phyloP scores from a whole-genome alignment of 768 basidiomycete genomes.

The Amanita subjunquillea region DNA sequence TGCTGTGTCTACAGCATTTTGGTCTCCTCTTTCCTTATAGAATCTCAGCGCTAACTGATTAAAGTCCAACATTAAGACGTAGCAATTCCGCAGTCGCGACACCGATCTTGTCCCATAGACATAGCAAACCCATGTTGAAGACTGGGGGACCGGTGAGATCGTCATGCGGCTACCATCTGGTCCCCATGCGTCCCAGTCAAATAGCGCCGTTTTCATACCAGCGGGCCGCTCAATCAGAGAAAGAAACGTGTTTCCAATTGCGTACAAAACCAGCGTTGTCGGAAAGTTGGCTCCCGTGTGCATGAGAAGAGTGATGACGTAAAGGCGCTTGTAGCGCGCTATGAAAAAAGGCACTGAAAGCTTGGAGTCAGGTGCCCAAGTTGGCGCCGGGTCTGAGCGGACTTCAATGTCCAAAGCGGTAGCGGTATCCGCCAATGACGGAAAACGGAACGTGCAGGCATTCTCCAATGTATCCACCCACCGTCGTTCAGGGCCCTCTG shows the following conservation, averaged over 20 bases:
- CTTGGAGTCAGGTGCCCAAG: constrained; percentile 26
- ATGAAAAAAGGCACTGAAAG: constrained; percentile 36
- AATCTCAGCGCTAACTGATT: constrained; percentile 30
- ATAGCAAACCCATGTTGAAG: constrained; percentile 48
- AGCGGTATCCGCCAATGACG: constrained; percentile 19
- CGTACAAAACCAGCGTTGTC: constrained; percentile 28
- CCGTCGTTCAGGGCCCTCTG: constrained; percentile 18
- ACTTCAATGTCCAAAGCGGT: constrained; percentile 26
- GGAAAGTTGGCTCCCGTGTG: constrained; percentile 14
- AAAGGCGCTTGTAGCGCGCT: constrained; percentile 30
- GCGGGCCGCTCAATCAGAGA: constrained; percentile 19
- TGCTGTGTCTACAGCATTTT: not conserved
- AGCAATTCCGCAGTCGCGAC: constrained; percentile 8
- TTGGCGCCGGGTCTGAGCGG: constrained; percentile 44
- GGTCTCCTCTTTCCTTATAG: constrained; percentile 7
- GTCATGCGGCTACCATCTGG: constrained; percentile 35
- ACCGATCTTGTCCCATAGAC: constrained; percentile 32
- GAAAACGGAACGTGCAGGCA: constrained; percentile 31
- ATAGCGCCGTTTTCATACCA: constrained; percentile 6
- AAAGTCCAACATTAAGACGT: constrained; percentile 39
- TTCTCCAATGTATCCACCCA: constrained; percentile 20
- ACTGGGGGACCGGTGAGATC: constrained; percentile 18
- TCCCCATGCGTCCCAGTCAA: constrained; percentile 45
- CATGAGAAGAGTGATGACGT: constrained; percentile 35
- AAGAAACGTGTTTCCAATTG: constrained; percentile 28